Conservation (phyloP, 2,329 filamentous ascomycete genomes). For the Botrytis porri region DNA sequence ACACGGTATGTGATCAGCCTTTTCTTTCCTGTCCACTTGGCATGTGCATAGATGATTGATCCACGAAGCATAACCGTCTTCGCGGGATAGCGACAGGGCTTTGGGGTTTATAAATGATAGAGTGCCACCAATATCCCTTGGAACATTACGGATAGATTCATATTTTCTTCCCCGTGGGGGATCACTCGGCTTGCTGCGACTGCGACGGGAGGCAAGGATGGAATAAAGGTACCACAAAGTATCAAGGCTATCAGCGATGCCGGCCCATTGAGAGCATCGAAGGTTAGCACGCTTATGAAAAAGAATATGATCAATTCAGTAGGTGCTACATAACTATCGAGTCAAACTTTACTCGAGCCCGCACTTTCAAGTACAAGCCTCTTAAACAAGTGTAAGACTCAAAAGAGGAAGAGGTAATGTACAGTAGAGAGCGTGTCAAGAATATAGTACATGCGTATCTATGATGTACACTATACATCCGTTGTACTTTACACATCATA, state of each 20-base stretch:
- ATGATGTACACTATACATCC: not conserved
- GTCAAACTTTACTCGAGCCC: not conserved
- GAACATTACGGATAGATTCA: not conserved
- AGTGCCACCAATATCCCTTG: constrained; percentile 5
- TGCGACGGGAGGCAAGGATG: not conserved
- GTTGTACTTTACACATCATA: not conserved
- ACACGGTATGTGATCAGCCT: constrained; percentile 10
- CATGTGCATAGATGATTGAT: constrained; percentile 12
- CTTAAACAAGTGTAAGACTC: not conserved
- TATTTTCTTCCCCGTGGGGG: not conserved
- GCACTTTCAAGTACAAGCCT: not conserved
- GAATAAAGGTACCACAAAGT: not conserved
- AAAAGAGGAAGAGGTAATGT: not conserved
- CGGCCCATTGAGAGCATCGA: not conserved
- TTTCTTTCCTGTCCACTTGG: constrained; percentile 11
- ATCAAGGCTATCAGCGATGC: not conserved
- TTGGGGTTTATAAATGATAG: not conserved
- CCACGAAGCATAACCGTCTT: constrained; percentile 6
- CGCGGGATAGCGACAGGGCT: not conserved
- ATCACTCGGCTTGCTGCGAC: not conserved
- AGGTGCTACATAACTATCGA: too few species aligned
- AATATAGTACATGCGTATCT: not conserved
- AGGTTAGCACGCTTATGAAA: not conserved
- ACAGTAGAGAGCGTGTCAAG: not conserved
- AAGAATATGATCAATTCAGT: not conserved